phyloP scores from a whole-genome alignment of 805 yeast genomes.

The Candida palmyrensis region DNA sequence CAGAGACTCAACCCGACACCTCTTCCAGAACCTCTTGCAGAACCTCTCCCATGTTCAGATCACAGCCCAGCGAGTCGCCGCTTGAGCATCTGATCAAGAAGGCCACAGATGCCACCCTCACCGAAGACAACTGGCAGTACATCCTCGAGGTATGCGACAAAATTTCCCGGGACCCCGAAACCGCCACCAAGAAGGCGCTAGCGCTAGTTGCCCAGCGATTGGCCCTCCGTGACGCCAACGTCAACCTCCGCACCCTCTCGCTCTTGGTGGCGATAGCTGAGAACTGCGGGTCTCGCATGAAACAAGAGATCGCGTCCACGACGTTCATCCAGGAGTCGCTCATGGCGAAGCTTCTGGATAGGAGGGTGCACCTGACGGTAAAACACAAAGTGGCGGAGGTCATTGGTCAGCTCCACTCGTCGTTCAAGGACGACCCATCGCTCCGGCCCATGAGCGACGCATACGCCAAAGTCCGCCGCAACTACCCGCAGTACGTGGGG shows the following conservation, averaged over 20 bases:
- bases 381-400: constrained; percentile 63
- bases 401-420: constrained; percentile 57
- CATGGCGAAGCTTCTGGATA: constrained; percentile 44
- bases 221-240: constrained; percentile 34
- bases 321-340: constrained; percentile 29
- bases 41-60: too few species aligned
- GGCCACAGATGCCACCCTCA: constrained; percentile 39
- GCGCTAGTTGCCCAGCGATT: constrained; percentile 18
- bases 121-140: constrained; percentile 40
- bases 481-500: constrained; percentile 27
- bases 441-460: constrained; percentile 65
- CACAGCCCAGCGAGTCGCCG: background rate
- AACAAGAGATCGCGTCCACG: constrained; percentile 38
- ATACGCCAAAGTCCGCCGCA: constrained; percentile 41
- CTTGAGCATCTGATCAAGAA: constrained; percentile 21
- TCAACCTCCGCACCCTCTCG: constrained; percentile 31
- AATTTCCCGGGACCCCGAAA: constrained; percentile 33
- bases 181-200: constrained; percentile 28
- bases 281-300: constrained; percentile 42
- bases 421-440: constrained; percentile 72
- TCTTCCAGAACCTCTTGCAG: too few species aligned
- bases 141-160: constrained; percentile 39
- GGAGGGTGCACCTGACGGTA: constrained; percentile 59
- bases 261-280: constrained; percentile 36
- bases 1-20: too few species aligned